These are phyloP conservation scores for Diplodia sapinea DNA, from an alignment of 2,329 filamentous ascomycete species.

Conservation along the genomic window DNA sequence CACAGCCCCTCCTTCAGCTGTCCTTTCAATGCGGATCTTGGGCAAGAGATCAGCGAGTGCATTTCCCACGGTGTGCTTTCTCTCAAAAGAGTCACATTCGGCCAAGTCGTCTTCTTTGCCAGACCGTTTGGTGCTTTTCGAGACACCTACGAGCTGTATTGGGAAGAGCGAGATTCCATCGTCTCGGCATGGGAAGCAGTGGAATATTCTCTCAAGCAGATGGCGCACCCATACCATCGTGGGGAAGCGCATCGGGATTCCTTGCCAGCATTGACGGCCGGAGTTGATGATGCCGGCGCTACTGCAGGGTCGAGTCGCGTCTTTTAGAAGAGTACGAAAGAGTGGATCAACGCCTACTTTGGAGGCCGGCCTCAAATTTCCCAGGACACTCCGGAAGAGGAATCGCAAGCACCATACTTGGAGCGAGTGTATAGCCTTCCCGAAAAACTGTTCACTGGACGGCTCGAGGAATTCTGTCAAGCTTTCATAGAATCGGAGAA, in stretches of 20 bases:
- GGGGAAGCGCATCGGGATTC: background rate
- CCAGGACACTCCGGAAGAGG: no score
- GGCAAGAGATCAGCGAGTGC: fast-evolving
- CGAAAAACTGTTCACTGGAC: no score
- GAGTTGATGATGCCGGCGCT: background rate
- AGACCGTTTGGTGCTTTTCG: background rate
- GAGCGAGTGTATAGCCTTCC: no score
- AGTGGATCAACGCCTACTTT: background rate
- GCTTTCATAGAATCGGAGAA: background rate
- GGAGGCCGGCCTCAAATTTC: no score
- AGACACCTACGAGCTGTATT: background rate
- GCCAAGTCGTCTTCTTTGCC: background rate
- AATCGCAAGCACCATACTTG: no score
- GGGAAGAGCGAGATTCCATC: background rate
- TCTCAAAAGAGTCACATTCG: background rate
- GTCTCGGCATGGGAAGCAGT: background rate
- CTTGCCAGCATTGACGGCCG: background rate
- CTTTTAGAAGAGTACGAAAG: background rate
- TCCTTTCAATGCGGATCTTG: background rate
- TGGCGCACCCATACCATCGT: no score
- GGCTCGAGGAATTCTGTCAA: background rate
- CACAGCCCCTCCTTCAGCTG: background rate
- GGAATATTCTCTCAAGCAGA: background rate
- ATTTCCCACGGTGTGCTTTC: background rate
- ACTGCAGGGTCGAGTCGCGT: no score